Evolutionary conservation across 1,139 yeast species (phyloP).

Genomic region (Magnusiomyces suaveolens): DNA sequence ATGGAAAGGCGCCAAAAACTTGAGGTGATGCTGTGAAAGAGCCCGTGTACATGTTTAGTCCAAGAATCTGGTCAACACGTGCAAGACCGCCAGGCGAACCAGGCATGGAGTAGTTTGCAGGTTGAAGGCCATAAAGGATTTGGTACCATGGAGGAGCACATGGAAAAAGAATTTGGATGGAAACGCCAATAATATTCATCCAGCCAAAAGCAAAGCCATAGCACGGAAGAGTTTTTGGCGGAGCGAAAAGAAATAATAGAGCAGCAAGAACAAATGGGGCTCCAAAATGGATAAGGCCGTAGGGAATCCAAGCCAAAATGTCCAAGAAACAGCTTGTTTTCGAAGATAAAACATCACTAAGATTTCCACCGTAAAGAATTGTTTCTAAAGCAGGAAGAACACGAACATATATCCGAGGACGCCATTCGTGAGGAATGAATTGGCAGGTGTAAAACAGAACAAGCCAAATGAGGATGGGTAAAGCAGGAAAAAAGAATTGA

Average conservation of each 20-base stretch:
- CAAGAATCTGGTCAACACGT: constrained; percentile 72
- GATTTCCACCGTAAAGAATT: constrained; percentile 84
- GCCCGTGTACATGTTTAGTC: constrained; percentile 74
- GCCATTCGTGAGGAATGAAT: constrained; percentile 64
- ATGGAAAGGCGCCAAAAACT: constrained; percentile 97
- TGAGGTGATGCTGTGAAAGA: constrained; percentile 82
- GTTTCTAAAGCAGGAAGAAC: constrained; percentile 92
- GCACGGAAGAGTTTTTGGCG: constrained; percentile 79
- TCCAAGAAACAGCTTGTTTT: constrained; percentile 60
- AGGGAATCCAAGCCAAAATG: constrained; percentile 89
- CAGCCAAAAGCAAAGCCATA: constrained; percentile 97
- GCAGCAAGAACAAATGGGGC: constrained; percentile 84
- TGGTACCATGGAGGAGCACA: constrained; percentile 99
- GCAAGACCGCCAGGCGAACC: constrained; percentile 97
- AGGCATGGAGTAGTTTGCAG: constrained; percentile 84
- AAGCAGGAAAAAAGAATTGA: constrained; percentile 76
- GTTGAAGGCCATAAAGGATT: constrained; percentile 69
- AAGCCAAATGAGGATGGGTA: constrained; percentile 85
- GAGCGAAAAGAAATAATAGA: constrained; percentile 74
- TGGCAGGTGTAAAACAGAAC: constrained; percentile 73
- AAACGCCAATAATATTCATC: constrained; percentile 82
- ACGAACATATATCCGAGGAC: constrained; percentile 86
- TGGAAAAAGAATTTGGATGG: constrained; percentile 73
- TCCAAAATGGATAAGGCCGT: constrained; percentile 82
- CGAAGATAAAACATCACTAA: constrained; percentile 77